Evolutionary conservation across 2,329 filamentous ascomycete genomes (phyloP), one percentile per base, ranked within the genome.

Genomic region (Karstenula rhodostoma): DNA sequence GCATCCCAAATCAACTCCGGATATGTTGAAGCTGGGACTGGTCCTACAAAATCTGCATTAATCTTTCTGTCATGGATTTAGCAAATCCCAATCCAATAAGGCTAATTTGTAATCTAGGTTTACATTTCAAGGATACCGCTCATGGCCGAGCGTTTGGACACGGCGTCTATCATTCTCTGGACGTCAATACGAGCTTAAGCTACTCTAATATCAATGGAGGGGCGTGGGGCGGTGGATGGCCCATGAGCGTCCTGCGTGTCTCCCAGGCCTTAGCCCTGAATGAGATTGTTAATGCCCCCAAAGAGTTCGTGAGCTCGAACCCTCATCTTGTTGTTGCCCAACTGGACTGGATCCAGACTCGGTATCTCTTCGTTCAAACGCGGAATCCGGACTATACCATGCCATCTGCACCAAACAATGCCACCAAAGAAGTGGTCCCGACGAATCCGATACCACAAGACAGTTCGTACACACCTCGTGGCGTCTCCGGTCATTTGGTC

Each of bases 311-410:
- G 5, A 84, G 80, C 62, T 68, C 9, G 0, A 64, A 0, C 0
- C 89, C 89, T 0, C 87, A 89, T 77, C 88, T 91, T 49, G 94
- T 97, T 9, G 88, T 97, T 1, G 75, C 85, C 27, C 82, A 93
- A 47, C 79, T 90, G 10, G 90, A 96, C 70, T 97, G 94, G 94
- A 93, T 96, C 60, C 93, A 96, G 71, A 93, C 92, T 27, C 86
- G 93, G 46, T 97, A 96, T 76, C 83, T 97, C 1, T 91, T 97
- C 66, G 87, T 91, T 43, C 72, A 71, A 50, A 69, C 65, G 12
- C 32, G 48, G 1, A 60, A 52, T 37, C n/a, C 17, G 17, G 25
- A 22, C 7, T n/a, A 23, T 22, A 40, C 42, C 10, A 22, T 17
- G 1, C 17, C 23, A 12, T 48, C 62, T 4, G 0, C 37, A 13